Evolutionary conservation across 2,329 filamentous ascomycete genomes (phyloP), one percentile per base, ranked within the genome.

Genomic region (Clarireedia monteithiana): DNA sequence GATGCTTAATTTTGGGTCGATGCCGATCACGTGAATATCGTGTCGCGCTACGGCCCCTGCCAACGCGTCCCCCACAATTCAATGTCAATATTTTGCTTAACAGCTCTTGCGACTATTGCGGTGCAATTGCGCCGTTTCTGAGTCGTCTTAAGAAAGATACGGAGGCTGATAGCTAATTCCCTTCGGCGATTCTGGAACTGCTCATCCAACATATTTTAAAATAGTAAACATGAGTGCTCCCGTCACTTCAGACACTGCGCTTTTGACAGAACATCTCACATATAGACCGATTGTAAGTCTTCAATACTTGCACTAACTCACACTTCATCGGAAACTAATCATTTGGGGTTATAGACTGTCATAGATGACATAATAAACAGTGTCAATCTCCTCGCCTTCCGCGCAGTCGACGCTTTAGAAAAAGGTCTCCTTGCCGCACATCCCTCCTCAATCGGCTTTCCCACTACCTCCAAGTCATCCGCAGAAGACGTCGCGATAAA

Each of bases 351-450:
- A 5, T 12, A 96, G 91, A 88, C 88, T 59, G 83, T 99, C 44
- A 87, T 99, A 68, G 94, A 99, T 81, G 92, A 97, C 74, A 91
- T 97, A 65, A 96, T 97, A 75, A 96, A 97, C 77, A 88, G 87
- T 55, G 84, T 96, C 71, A 99, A 97, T 75, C 89, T 92, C 67
- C 82, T 96, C 66, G 87, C 94, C 67, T 94, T 95, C 73, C 87
- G 87, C 70, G 91, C 90, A 53, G 85, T 96, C 66, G 89, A 89
- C 66, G 89, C 88, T 59, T 84, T 97, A 62, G 94, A 97, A 72
- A 82, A 84, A 55, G 89, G 89, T 1, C 83, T 99, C 20, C 77
- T 89, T 49, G 80, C 80, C 50, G 85, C 88, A 2, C 82, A 88
- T 1, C 88, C 91, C 0, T 77, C 85, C 26, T 79, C 83, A 14